Percentiles rank a stretch among this genome's conserved stretches.
Evolutionary conservation across 1,284 basidiomycete genomes (phyloP).

Genomic region (Laetiporus sulphureus): DNA sequence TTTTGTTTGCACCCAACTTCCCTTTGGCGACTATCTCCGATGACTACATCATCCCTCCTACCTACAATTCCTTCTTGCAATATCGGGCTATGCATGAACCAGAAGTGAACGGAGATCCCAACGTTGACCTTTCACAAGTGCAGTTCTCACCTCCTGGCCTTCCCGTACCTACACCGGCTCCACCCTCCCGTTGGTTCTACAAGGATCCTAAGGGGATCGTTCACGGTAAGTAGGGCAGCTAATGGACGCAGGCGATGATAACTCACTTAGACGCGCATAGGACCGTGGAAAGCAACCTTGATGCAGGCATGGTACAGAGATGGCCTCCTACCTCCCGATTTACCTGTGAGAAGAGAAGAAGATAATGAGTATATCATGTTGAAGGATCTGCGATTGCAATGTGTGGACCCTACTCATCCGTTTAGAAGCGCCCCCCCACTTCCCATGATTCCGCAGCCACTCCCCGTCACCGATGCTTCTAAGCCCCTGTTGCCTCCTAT

Average conservation of each 20-base stretch:
- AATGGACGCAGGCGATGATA: no score
- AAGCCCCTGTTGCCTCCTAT: constrained; percentile 68
- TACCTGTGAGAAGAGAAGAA: constrained; percentile 71
- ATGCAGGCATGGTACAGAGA: constrained; percentile 86
- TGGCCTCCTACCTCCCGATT: constrained; percentile 68
- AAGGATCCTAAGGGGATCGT: constrained; percentile 71
- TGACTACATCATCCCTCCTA: constrained; percentile 83
- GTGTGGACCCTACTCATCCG: constrained; percentile 70
- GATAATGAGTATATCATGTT: constrained; percentile 60
- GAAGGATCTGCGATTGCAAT: constrained; percentile 66
- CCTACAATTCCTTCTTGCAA: constrained; percentile 70
- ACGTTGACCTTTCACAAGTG: constrained; percentile 46
- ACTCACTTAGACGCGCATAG: constrained; percentile 29
- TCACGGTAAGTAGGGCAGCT: constrained; percentile 50
- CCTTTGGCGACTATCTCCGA: constrained; percentile 81
- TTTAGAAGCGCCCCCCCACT: constrained; percentile 50
- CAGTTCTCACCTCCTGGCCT: constrained; percentile 75
- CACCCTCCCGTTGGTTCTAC: constrained; percentile 73
- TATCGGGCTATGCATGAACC: constrained; percentile 60
- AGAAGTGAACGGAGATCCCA: constrained; percentile 34
- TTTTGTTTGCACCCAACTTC: constrained; percentile 75
- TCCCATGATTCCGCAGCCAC: constrained; percentile 13
- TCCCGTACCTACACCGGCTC: constrained; percentile 56
- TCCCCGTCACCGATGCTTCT: constrained; percentile 27
- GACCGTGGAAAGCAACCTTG: constrained; percentile 77